Conservation (phyloP, 257 asterid genomes). For the Handroanthus guayacan region DNA sequence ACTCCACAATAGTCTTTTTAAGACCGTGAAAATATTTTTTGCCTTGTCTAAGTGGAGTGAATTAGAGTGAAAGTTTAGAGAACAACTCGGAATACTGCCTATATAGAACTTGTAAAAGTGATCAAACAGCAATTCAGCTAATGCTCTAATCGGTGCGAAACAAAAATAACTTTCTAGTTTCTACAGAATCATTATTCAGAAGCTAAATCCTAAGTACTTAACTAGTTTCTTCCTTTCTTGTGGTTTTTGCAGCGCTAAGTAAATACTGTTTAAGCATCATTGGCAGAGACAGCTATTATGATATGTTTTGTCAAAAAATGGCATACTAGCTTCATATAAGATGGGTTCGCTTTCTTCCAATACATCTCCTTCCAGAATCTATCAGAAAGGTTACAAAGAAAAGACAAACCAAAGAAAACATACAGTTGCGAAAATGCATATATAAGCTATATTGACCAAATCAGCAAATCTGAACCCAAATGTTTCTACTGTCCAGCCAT, state of each 20-base stretch:
- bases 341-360: background rate
- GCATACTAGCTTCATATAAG: constrained; percentile 8
- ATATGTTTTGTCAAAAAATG: constrained; percentile 5
- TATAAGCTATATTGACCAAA: constrained; percentile 29
- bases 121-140: constrained; percentile 11
- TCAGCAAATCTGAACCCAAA: constrained; percentile 23
- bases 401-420: constrained; percentile 9
- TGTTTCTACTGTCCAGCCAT: constrained; percentile 22
- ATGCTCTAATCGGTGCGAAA: background rate
- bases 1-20: background rate
- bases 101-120: constrained; percentile 5
- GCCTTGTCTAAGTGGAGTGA: constrained; percentile 22
- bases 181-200: background rate
- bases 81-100: background rate
- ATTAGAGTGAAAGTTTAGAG: background rate
- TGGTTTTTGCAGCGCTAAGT: background rate
- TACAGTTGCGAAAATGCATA: background rate
- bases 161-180: constrained; percentile 3
- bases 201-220: constrained; percentile 8
- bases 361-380: constrained; percentile 3
- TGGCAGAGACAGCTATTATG: background rate
- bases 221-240: background rate
- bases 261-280: background rate
- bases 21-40: background rate
- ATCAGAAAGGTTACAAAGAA: constrained; percentile 12